Evolutionary conservation across 495 filamentous ascomycete species (phyloP).

Genomic region (Annulohypoxylon stygium): DNA sequence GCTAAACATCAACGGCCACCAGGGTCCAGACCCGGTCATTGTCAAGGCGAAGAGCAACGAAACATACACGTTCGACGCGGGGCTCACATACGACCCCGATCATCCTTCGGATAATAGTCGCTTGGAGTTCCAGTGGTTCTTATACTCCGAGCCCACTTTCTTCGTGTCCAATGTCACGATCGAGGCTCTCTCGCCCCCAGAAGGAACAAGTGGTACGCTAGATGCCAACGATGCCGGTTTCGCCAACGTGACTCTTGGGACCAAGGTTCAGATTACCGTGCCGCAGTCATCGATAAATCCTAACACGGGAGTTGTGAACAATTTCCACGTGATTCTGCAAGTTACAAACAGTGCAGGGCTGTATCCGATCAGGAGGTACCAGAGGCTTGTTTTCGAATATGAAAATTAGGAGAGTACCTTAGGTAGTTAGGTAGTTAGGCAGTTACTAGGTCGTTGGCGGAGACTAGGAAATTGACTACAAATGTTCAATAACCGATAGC

Average conservation of each 20-base stretch:
- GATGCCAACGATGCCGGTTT: constrained; percentile 5
- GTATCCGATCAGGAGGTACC: constrained; percentile 13
- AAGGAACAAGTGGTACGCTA: not conserved
- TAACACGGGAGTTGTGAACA: not conserved
- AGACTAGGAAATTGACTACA: not conserved
- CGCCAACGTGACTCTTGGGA: constrained; percentile 5
- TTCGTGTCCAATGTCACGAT: constrained; percentile 5
- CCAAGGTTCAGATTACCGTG: constrained; percentile 5
- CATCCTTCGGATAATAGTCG: constrained; percentile 3
- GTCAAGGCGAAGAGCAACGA: not conserved
- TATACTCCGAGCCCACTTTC: not conserved
- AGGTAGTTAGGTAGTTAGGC: not conserved
- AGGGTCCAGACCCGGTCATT: constrained; percentile 3
- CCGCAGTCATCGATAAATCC: not conserved
- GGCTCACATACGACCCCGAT: constrained; percentile 4
- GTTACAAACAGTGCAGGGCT: constrained; percentile 2
- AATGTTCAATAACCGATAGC: too few relatives aligned
- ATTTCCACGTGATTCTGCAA: constrained; percentile 8
- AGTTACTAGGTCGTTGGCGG: not conserved
- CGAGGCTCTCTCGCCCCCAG: not conserved
- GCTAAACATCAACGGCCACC: constrained; percentile 10
- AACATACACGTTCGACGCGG: constrained; percentile 11
- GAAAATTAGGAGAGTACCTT: not conserved
- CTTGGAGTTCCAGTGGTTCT: constrained; percentile 13
- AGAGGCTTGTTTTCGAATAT: constrained; percentile 9